Evolutionary conservation across 1,284 basidiomycete species (phyloP).

Genomic region (Malassezia vespertilionis): DNA sequence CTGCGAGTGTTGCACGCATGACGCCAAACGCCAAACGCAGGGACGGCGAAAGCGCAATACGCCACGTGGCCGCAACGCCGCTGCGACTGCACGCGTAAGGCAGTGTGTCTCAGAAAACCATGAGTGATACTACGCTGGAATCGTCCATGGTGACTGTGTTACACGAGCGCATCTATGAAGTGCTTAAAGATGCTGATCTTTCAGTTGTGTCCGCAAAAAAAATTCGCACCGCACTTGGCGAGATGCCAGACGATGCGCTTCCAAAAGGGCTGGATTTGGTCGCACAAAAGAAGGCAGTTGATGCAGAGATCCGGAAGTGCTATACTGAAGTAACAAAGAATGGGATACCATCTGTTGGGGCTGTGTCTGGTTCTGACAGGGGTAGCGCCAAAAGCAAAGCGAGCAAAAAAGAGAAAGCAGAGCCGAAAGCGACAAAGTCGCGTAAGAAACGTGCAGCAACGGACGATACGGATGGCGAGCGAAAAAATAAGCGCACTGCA

Average conservation of each 20-base stretch:
- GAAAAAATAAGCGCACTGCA: constrained; percentile 34
- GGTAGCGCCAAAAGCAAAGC: not conserved
- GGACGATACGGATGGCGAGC: constrained; percentile 19
- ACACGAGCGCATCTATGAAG: constrained; percentile 32
- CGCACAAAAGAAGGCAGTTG: constrained; percentile 36
- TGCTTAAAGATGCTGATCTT: constrained; percentile 38
- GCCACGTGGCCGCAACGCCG: no score
- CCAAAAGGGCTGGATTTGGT: constrained; percentile 27
- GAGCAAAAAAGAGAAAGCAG: not conserved
- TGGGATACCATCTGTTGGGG: constrained; percentile 18
- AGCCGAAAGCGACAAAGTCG: constrained; percentile 4
- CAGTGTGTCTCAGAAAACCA: no score
- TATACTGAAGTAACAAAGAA: constrained; percentile 31
- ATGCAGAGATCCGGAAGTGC: constrained; percentile 35
- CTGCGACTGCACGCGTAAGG: no score
- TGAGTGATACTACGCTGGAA: not conserved
- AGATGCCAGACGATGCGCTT: constrained; percentile 24
- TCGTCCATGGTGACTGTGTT: constrained; percentile 19
- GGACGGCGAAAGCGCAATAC: not conserved
- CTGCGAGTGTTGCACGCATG: no score
- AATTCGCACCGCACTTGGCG: constrained; percentile 29
- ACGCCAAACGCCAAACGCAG: not conserved
- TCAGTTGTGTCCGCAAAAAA: constrained; percentile 36
- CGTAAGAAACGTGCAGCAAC: constrained; percentile 17
- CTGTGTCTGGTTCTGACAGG: constrained; percentile 20